Conservation (phyloP, 768 basidiomycete species). For the Calocybe gangraenosa region DNA sequence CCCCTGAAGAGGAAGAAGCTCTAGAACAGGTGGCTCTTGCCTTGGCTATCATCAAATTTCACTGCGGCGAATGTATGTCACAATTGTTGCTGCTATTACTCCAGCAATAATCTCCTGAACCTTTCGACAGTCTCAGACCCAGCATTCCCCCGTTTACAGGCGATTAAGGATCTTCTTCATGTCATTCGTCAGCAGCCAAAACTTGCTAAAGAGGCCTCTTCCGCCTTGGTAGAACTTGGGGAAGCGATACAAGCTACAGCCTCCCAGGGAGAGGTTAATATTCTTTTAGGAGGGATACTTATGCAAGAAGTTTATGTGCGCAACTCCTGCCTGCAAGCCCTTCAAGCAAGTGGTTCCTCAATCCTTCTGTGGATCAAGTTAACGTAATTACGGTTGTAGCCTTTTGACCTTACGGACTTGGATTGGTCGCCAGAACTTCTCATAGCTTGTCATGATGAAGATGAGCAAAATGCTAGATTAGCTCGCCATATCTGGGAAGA, state of each 20-base stretch:
- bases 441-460: conserved; percentile 82
- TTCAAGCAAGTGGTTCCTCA: conserved; percentile 54
- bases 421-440: conserved; percentile 91
- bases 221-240: conserved; percentile 75
- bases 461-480: conserved; percentile 81
- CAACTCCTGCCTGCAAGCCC: conserved; percentile 83
- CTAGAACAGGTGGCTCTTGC: conserved; percentile 74
- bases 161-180: conserved; percentile 66
- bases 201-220: conserved; percentile 79
- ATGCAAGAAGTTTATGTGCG: conserved; percentile 86
- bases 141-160: conserved; percentile 69
- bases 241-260: conserved; percentile 71
- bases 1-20: conserved; percentile 64
- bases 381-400: conserved; percentile 36
- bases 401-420: conserved; percentile 90
- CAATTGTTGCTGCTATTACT: neutral
- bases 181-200: conserved; percentile 75
- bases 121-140: conserved; percentile 53
- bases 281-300: conserved; percentile 71
- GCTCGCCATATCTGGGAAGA: conserved; percentile 90
- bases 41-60: conserved; percentile 65
- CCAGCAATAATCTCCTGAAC: neutral
- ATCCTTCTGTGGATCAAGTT: conserved; percentile 1
- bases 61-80: conserved; percentile 67
- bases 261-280: conserved; percentile 54